Conservation (phyloP, 2,329 filamentous ascomycete species). For the Fusarium proliferatum region DNA sequence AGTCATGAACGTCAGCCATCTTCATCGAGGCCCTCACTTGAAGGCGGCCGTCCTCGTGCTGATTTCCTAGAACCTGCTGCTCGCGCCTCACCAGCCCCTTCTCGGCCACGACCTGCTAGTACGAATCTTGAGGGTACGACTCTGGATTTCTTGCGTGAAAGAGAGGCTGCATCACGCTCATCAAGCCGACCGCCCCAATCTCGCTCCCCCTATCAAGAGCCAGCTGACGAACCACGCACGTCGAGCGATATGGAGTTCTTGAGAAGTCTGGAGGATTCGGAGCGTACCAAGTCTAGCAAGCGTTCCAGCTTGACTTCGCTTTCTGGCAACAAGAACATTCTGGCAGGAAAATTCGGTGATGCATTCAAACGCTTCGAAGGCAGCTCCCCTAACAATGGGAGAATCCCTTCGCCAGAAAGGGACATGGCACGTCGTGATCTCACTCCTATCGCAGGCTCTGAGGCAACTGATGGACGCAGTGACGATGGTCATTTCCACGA, state of each 20-base stretch:
- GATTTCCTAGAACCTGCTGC: slow-evolving; percentile 41
- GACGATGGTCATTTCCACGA: slow-evolving; percentile 73
- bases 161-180: slow-evolving; percentile 67
- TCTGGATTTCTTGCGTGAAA: slow-evolving; percentile 82
- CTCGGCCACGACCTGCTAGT: slow-evolving; percentile 78
- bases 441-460: slow-evolving; percentile 81
- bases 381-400: slow-evolving; percentile 51
- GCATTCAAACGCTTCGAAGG: slow-evolving; percentile 92
- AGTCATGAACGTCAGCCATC: slow-evolving; percentile 43
- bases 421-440: slow-evolving; percentile 62
- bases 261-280: slow-evolving; percentile 75
- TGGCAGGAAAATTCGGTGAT: slow-evolving; percentile 91
- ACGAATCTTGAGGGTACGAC: slow-evolving; percentile 83
- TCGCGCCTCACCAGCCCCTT: slow-evolving; percentile 48
- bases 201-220: slow-evolving; percentile 56
- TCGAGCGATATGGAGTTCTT: slow-evolving; percentile 84
- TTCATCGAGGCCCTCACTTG: slow-evolving; percentile 43
- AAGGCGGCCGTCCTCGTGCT: slow-evolving; percentile 43
- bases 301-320: slow-evolving; percentile 78
- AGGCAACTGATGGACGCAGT: slow-evolving; percentile 68
- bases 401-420: slow-evolving; percentile 62
- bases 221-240: slow-evolving; percentile 52
- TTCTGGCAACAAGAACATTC: slow-evolving; percentile 80
- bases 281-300: slow-evolving; percentile 68
- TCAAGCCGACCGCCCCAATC: slow-evolving; percentile 47